Conservation (phyloP, 2,329 filamentous ascomycete genomes). For the Coleophoma crateriformis region DNA sequence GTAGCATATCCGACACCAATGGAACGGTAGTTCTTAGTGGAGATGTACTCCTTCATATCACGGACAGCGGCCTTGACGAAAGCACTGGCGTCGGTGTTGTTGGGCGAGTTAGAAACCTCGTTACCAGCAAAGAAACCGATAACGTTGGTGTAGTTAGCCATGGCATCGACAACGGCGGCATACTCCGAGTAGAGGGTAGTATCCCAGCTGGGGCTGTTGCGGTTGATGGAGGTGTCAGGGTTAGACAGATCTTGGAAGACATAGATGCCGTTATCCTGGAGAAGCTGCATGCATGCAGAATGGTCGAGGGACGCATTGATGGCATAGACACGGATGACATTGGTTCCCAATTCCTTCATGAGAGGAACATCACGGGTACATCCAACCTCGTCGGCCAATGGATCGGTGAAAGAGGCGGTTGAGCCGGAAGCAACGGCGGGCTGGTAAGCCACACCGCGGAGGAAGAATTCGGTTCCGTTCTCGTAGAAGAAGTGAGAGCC, state of each 20-base stretch:
- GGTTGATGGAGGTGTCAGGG: constrained; percentile 79
- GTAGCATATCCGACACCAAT: constrained; percentile 94
- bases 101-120: constrained; percentile 84
- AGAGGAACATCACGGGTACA: constrained; percentile 86
- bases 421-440: constrained; percentile 60
- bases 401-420: constrained; percentile 67
- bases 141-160: constrained; percentile 81
- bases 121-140: constrained; percentile 99
- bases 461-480: constrained; percentile 76
- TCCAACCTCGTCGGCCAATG: constrained; percentile 63
- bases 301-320: constrained; percentile 78
- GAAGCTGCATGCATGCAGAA: constrained; percentile 74
- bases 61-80: constrained; percentile 98
- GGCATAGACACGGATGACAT: constrained; percentile 92
- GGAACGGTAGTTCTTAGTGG: constrained; percentile 65
- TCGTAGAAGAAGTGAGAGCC: constrained; percentile 36
- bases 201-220: constrained; percentile 74
- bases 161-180: constrained; percentile 73
- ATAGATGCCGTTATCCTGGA: constrained; percentile 87
- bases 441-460: constrained; percentile 95
- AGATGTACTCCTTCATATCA: constrained; percentile 94
- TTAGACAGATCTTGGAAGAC: constrained; percentile 87
- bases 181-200: constrained; percentile 74
- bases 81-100: constrained; percentile 85
- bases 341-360: constrained; percentile 74